phyloP scores from a whole-genome alignment of 768 basidiomycete genomes.

The Rhizopogon rudus region DNA sequence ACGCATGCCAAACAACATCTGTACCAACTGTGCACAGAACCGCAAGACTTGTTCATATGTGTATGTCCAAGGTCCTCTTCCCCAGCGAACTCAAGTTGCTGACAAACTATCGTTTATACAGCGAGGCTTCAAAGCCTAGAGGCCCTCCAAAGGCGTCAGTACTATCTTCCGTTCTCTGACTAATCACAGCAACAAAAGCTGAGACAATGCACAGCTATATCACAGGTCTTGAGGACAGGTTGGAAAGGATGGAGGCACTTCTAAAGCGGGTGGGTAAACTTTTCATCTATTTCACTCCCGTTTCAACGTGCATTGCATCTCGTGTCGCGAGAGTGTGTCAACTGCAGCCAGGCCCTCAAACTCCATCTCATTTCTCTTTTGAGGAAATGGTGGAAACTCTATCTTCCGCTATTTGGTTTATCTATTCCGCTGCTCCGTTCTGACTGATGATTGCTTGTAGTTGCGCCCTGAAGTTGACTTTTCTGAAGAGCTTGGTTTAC shows the following conservation, averaged over 20 bases:
- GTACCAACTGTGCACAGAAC: constrained; percentile 52
- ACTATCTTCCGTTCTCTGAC: background rate
- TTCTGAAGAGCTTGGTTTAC: constrained; percentile 56
- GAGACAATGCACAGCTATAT: constrained; percentile 39
- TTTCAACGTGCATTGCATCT: background rate
- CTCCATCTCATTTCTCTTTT: background rate
- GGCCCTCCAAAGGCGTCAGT: constrained; percentile 67
- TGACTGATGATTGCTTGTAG: constrained; percentile 28
- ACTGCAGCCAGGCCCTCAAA: background rate
- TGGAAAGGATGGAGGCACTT: constrained; percentile 52
- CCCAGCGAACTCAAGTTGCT: constrained; percentile 2
- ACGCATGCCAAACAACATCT: constrained; percentile 42
- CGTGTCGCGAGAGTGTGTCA: background rate
- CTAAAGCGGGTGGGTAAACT: constrained; percentile 41
- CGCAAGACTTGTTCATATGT: constrained; percentile 55
- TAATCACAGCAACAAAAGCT: background rate
- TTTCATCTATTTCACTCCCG: background rate
- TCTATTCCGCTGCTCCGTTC: background rate
- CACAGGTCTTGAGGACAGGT: constrained; percentile 51
- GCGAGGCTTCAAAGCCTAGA: constrained; percentile 61
- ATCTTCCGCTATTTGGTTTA: background rate
- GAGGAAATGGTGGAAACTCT: background rate
- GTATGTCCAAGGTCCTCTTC: constrained; percentile 29
- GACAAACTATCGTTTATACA: constrained; percentile 12
- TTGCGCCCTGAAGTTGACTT: constrained; percentile 60